A percentile compares a stretch with the other conserved stretches of the same genome.
Evolutionary conservation across 192 early-diverging fungal genomes (phyloP).

Genomic region (Geosiphon pyriformis): DNA sequence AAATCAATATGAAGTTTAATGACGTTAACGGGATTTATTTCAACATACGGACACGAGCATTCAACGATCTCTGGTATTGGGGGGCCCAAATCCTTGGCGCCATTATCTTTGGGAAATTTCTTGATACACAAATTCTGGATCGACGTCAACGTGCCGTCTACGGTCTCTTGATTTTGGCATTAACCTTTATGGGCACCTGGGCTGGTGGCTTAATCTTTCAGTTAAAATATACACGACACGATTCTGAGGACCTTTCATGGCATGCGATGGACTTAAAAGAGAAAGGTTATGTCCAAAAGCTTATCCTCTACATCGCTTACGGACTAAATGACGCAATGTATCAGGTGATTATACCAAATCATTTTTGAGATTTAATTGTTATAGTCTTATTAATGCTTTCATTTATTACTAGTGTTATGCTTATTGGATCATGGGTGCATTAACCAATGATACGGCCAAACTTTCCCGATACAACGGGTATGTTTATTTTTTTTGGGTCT

Average conservation of each 20-base stretch:
- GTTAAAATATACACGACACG: slow-evolving; percentile 39
- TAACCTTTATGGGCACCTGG: slow-evolving; percentile 58
- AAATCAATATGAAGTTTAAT: slow-evolving; percentile 14
- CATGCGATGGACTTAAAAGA: slow-evolving; percentile 28
- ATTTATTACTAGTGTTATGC: slow-evolving; percentile 26
- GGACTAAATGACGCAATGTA: slow-evolving; percentile 79
- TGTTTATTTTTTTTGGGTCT: background rate
- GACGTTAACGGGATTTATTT: slow-evolving; percentile 62
- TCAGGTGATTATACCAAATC: slow-evolving; percentile 41
- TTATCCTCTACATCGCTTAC: slow-evolving; percentile 69
- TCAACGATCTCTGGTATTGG: slow-evolving; percentile 79
- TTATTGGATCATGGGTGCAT: slow-evolving; percentile 85
- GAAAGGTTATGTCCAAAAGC: slow-evolving; percentile 45
- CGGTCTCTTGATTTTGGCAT: slow-evolving; percentile 45
- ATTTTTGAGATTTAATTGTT: background rate
- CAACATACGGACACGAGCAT: slow-evolving; percentile 59
- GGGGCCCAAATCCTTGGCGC: slow-evolving; percentile 67
- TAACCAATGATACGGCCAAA: slow-evolving; percentile 74
- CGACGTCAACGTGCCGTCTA: slow-evolving; percentile 62
- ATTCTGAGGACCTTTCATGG: slow-evolving; percentile 39
- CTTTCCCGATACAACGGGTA: slow-evolving; percentile 63
- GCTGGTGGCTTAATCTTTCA: slow-evolving; percentile 58
- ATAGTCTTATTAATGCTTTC: background rate
- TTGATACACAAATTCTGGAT: slow-evolving; percentile 50
- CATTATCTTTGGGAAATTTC: slow-evolving; percentile 56